Evolutionary conservation across 768 basidiomycete species (phyloP), one percentile per base, ranked within the genome.

Genomic region (Calocybe gangraenosa): DNA sequence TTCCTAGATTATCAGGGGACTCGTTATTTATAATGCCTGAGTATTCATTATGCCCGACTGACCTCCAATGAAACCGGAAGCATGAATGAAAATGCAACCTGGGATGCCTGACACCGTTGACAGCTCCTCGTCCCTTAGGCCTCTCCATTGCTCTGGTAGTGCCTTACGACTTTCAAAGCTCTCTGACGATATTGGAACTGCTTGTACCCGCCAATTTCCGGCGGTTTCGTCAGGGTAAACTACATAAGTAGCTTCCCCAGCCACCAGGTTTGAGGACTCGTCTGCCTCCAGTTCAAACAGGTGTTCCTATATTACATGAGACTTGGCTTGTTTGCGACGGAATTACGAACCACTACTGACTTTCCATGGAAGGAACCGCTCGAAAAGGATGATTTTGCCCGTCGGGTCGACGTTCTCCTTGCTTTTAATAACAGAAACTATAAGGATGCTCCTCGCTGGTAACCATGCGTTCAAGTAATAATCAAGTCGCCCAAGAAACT

Each of bases 51-150:
- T 44, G 44, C 15, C 40, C 46, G 23, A 44, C 78, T 49, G 51
- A 83, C 93, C 93, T 57, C 96, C 96, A 58, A 93, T 98, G 64
- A 99, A 99, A 7, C 96, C 96, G 47, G 86, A 87, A 1, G 94
- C 92, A 66, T 99, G 96, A 19, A 94, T 82, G 58, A 99, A 99
- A 43, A 96, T 80, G 41, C 94, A 77, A 1, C 84, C 92, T 0
- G 80, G 76, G 48, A 97, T 81, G 2, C 91, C 90, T 13, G 80
- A 80, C 6, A 78, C 65, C 52, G 77, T 67, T 37, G 84, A 87
- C 32, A 99, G 69, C 36, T 77, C 76, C 8, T 89, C 87, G 62
- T 98, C 95, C 37, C 96, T 74, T 31, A 92, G 65, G 5, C 96
- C 96, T 50, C 94, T 77, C 96, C 96, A 99, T 51, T 74, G 71